These are phyloP conservation scores for Taxillus chinensis DNA, from an alignment of 164 flowering plant genomes.

Conservation along the genomic window DNA sequence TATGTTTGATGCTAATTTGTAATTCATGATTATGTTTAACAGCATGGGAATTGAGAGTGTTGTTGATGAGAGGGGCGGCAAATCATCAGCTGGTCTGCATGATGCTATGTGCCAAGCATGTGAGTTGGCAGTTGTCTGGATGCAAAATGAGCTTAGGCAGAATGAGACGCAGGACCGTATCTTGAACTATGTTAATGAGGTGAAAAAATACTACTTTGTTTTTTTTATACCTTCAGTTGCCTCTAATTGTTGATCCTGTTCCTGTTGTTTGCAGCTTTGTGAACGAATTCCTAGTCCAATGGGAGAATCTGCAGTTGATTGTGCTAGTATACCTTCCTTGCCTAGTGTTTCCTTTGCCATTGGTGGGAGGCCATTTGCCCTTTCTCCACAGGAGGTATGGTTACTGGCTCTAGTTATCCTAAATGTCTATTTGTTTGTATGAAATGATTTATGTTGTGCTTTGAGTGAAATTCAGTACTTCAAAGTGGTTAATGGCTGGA, in stretches of 20 bases:
- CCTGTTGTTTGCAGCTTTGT: background rate
- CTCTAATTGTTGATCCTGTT: background rate
- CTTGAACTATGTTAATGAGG: conserved; percentile 1
- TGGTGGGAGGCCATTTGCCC: background rate
- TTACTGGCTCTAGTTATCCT: too few species aligned
- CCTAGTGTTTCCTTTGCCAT: conserved; percentile 3
- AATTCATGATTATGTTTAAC: background rate
- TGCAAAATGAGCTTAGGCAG: conserved; percentile 3
- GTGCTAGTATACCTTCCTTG: background rate
- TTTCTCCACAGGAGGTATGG: conserved; percentile 1
- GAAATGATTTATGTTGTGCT: too few species aligned
- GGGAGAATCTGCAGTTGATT: conserved; percentile 7
- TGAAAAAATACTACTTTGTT: background rate
- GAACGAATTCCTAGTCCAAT: conserved; percentile 4
- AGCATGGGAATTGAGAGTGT: conserved; percentile 5
- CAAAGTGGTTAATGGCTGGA: too few species aligned
- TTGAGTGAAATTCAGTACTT: too few species aligned
- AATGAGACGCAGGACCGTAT: conserved; percentile 6
- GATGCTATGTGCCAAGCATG: conserved; percentile 4
- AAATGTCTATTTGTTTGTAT: too few species aligned
- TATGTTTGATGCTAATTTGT: background rate
- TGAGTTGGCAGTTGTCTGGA: conserved; percentile 5
- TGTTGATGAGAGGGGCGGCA: background rate
- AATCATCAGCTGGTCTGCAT: background rate
- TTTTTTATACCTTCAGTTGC: background rate